Conservation (phyloP, 768 basidiomycete genomes). For the Suillus weaverae region DNA sequence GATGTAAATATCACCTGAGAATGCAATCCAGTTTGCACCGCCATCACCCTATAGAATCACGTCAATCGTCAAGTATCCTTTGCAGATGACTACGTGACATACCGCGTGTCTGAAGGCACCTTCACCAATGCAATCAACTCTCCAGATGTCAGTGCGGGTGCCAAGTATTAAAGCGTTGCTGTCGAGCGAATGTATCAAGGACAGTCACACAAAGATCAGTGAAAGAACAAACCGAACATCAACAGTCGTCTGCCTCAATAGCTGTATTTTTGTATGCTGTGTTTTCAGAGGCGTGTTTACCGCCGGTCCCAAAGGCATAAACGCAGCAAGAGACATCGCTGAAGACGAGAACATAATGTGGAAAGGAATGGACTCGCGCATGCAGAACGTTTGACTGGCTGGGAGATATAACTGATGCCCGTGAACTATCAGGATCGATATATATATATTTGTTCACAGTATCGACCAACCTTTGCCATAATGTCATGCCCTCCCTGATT, state of each 20-base stretch:
- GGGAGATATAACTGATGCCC: conserved; percentile 53
- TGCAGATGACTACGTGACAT: conserved; percentile 21
- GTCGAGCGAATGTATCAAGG: conserved; percentile 5
- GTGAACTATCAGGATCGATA: conserved; percentile 22
- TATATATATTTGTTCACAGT: not conserved
- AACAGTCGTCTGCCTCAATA: conserved; percentile 67
- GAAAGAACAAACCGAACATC: conserved; percentile 49
- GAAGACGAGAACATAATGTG: conserved; percentile 61
- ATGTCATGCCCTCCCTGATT: conserved; percentile 45
- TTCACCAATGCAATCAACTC: conserved; percentile 62
- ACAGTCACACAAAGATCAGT: not conserved
- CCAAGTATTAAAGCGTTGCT: conserved; percentile 50
- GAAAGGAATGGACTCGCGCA: conserved; percentile 64
- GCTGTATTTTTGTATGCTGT: conserved; percentile 51
- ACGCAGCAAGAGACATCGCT: conserved; percentile 54
- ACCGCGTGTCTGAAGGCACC: conserved; percentile 61
- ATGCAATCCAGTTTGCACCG: conserved; percentile 59
- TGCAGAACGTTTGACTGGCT: conserved; percentile 56
- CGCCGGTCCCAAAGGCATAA: conserved; percentile 59
- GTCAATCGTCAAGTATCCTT: conserved; percentile 1
- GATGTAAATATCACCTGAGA: conserved; percentile 62
- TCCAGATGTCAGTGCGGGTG: conserved; percentile 73
- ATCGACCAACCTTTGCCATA: conserved; percentile 27
- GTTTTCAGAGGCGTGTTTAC: conserved; percentile 29
- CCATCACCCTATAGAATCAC: conserved; percentile 49